Evolutionary conservation across 1,139 yeast genomes (phyloP).

Genomic region (Keqinozyma sinolaborantium): DNA sequence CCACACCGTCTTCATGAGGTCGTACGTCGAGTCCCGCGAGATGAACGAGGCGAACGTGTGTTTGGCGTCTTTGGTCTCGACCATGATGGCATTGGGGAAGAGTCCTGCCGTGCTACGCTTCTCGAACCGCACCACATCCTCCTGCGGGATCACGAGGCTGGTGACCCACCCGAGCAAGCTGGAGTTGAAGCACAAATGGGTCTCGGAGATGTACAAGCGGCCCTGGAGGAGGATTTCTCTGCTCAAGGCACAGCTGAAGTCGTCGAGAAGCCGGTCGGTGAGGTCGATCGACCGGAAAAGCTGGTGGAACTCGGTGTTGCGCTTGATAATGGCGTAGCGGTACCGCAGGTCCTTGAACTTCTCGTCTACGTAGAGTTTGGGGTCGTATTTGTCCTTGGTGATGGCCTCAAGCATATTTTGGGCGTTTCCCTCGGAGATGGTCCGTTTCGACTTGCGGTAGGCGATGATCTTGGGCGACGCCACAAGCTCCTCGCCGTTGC

Average conservation of each 20-base stretch:
- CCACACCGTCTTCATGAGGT: slow-evolving; percentile 65
- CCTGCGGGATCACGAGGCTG: slow-evolving; percentile 65
- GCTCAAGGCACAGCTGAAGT: slow-evolving; percentile 85
- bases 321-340: slow-evolving; percentile 60
- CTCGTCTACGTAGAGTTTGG: slow-evolving; percentile 35
- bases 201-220: slow-evolving; percentile 76
- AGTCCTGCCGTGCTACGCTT: slow-evolving; percentile 83
- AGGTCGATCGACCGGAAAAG: slow-evolving; percentile 66
- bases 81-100: slow-evolving; percentile 83
- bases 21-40: slow-evolving; percentile 75
- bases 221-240: slow-evolving; percentile 92
- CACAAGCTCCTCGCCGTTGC: slow-evolving; percentile 1
- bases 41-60: slow-evolving; percentile 86
- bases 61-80: slow-evolving; percentile 65
- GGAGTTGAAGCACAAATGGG: slow-evolving; percentile 84
- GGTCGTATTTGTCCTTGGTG: slow-evolving; percentile 24
- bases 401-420: slow-evolving; percentile 16
- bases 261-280: slow-evolving; percentile 74
- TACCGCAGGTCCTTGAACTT: slow-evolving; percentile 30
- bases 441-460: slow-evolving; percentile 40
- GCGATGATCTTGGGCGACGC: slow-evolving; percentile 47
- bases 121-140: slow-evolving; percentile 71
- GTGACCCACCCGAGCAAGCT: slow-evolving; percentile 93
- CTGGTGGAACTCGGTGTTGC: slow-evolving; percentile 79
- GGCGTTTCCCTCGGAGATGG: slow-evolving; percentile 29